These are phyloP conservation scores for Sphaerosporella brunnea DNA, from an alignment of 495 filamentous ascomycete genomes.

Conservation along the genomic window DNA sequence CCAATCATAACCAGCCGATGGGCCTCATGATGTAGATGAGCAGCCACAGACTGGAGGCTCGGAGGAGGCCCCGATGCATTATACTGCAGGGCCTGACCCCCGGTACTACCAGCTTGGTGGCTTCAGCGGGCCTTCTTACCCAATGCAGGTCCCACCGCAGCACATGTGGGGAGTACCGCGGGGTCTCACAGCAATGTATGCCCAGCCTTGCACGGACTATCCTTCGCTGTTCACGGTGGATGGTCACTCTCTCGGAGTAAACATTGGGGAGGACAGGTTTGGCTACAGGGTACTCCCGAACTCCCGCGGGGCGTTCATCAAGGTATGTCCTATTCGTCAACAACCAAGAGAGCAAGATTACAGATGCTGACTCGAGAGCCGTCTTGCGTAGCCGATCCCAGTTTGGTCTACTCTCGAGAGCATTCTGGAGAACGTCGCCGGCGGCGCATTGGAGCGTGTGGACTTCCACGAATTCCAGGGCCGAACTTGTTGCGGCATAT, in stretches of 20 bases:
- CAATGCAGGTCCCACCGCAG: not conserved
- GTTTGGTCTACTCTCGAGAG: not conserved
- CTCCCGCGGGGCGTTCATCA: not conserved
- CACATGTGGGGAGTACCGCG: not conserved
- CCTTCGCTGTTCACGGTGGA: not conserved
- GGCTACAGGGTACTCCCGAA: not conserved
- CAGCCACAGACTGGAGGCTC: too few species aligned
- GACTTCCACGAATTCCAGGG: constrained; percentile 9
- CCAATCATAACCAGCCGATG: too few species aligned
- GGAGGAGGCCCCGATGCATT: too few species aligned
- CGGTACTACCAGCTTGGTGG: not conserved
- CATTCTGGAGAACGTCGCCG: not conserved
- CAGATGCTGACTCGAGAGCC: too few species aligned
- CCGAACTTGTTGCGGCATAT: constrained; percentile 5
- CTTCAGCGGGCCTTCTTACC: not conserved
- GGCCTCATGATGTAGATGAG: too few species aligned
- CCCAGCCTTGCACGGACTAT: not conserved
- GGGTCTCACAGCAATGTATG: not conserved
- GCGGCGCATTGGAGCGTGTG: constrained; percentile 9
- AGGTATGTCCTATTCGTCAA: too few species aligned
- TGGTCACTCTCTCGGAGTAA: not conserved
- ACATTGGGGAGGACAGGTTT: not conserved
- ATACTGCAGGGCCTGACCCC: not conserved
- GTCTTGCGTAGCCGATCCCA: not conserved
- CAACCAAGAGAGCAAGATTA: too few species aligned